These are phyloP conservation scores for Aspergillus eucalypticola DNA, from an alignment of 2,329 filamentous ascomycete genomes.

Conservation along the genomic window DNA sequence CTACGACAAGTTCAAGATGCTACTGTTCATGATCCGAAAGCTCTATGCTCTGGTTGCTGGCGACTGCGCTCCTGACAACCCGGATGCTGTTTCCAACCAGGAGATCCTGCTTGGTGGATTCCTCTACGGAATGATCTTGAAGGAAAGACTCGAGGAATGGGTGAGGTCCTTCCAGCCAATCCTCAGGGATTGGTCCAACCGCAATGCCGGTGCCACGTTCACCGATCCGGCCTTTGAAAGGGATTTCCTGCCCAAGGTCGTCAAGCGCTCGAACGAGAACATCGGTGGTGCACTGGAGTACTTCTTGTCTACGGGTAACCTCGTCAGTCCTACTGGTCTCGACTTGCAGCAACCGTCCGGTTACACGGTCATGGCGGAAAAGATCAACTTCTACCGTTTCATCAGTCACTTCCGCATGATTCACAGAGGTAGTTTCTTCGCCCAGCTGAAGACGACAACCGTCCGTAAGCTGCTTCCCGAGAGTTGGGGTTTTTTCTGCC, in stretches of 20 bases:
- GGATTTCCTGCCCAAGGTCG: conserved; percentile 76
- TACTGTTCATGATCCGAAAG: conserved; percentile 95
- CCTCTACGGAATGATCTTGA: conserved; percentile 91
- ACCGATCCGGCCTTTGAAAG: conserved; percentile 73
- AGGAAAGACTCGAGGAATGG: conserved; percentile 91
- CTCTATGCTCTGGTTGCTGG: conserved; percentile 90
- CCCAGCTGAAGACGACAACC: conserved; percentile 93
- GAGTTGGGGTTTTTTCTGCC: conserved; percentile 97
- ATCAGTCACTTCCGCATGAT: conserved; percentile 99
- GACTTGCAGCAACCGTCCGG: conserved; percentile 94
- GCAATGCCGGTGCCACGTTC: conserved; percentile 60
- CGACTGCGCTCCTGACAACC: conserved; percentile 91
- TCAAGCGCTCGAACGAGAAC: conserved; percentile 82
- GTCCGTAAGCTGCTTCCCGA: conserved; percentile 94
- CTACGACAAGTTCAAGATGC: conserved; percentile 87
- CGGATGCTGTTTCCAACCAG: conserved; percentile 94
- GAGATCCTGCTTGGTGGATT: conserved; percentile 92
- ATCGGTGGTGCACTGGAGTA: conserved; percentile 86
- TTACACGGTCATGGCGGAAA: conserved; percentile 95
- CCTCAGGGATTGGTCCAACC: conserved; percentile 57
- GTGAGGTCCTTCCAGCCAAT: conserved; percentile 63
- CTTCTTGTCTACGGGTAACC: conserved; percentile 92
- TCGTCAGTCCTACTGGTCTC: conserved; percentile 85
- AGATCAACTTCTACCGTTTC: conserved; percentile 98
- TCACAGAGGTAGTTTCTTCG: conserved; percentile 98